Percentiles rank a stretch among this genome's conserved stretches.
phyloP scores from a whole-genome alignment of 2,329 filamentous ascomycete genomes.

The Aspergillus viridinutans region DNA sequence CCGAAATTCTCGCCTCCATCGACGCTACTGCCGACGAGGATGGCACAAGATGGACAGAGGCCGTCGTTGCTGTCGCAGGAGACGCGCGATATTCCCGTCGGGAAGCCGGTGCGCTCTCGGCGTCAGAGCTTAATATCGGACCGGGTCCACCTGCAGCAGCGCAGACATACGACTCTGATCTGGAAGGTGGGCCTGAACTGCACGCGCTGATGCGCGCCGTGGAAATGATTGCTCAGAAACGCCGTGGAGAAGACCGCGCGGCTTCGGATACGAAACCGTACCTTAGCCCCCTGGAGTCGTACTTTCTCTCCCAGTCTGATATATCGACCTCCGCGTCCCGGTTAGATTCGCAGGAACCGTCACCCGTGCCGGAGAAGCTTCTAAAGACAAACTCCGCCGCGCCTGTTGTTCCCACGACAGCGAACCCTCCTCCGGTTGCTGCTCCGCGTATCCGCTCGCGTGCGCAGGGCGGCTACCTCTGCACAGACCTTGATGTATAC shows the following conservation, averaged over 20 bases:
- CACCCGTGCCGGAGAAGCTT: conserved; percentile 13
- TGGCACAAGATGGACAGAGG: conserved; percentile 27
- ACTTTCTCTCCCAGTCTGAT: conserved; percentile 43
- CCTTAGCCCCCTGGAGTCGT: conserved; percentile 27
- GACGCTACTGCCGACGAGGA: conserved; percentile 16
- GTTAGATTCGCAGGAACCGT: conserved; percentile 2
- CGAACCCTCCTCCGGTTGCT: not conserved
- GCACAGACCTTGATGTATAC: conserved; percentile 89
- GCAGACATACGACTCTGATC: conserved; percentile 27
- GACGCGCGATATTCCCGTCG: conserved; percentile 38
- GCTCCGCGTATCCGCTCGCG: conserved; percentile 58
- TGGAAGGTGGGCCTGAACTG: conserved; percentile 42
- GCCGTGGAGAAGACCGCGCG: conserved; percentile 26
- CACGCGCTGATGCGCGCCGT: conserved; percentile 45
- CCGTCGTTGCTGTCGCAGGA: conserved; percentile 42
- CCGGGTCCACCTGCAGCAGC: conserved; percentile 21
- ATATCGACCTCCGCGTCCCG: conserved; percentile 48
- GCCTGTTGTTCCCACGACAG: conserved; percentile 11
- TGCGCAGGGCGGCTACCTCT: conserved; percentile 83
- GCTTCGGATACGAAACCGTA: conserved; percentile 11
- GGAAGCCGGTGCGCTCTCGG: conserved; percentile 24
- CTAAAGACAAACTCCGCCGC: conserved; percentile 14
- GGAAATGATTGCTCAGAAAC: conserved; percentile 40
- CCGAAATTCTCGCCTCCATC: conserved; percentile 28
- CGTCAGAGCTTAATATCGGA: conserved; percentile 16